phyloP scores from a whole-genome alignment of 202 grass and related monocot species.

The Digitaria exilis region DNA sequence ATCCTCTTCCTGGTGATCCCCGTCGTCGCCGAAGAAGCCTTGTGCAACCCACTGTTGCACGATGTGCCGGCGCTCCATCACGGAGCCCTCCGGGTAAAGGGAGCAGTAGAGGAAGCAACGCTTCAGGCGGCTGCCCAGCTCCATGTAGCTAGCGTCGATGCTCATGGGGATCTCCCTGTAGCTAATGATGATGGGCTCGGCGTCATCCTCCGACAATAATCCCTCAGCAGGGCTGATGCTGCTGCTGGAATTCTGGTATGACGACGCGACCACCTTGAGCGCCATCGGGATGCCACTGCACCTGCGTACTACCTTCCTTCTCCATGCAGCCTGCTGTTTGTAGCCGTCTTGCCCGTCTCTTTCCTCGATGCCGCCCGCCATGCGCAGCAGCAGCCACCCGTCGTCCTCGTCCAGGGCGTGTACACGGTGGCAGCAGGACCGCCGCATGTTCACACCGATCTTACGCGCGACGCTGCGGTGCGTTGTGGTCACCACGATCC shows the following conservation, averaged over 20 bases:
- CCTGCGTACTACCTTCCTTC: constrained; percentile 40
- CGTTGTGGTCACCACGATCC: constrained; percentile 44
- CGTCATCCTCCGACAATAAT: no score
- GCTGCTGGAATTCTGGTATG: no score
- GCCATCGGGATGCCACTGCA: constrained; percentile 49
- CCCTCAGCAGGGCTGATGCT: no score
- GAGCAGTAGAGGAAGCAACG: constrained; percentile 57
- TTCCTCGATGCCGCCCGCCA: background rate
- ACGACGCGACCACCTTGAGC: constrained; percentile 32
- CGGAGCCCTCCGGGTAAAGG: constrained; percentile 40
- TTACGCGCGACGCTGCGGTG: background rate
- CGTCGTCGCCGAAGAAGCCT: constrained; percentile 21
- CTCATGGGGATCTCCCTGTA: background rate
- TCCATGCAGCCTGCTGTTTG: constrained; percentile 39
- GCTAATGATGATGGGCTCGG: background rate
- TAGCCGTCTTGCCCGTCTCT: no score
- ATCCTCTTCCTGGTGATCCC: constrained; percentile 18
- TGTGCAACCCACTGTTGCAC: constrained; percentile 56
- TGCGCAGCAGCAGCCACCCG: constrained; percentile 41
- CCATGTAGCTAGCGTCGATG: constrained; percentile 47
- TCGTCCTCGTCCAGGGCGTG: constrained; percentile 33
- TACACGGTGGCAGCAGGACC: constrained; percentile 2
- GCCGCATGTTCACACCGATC: constrained; percentile 7
- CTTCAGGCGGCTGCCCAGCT: constrained; percentile 37
- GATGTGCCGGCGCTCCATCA: constrained; percentile 10